A percentile compares a stretch with the other conserved stretches of the same genome.
These are phyloP conservation scores for Fusarium floridanum DNA, from an alignment of 2,329 filamentous ascomycete genomes.

Conservation along the genomic window DNA sequence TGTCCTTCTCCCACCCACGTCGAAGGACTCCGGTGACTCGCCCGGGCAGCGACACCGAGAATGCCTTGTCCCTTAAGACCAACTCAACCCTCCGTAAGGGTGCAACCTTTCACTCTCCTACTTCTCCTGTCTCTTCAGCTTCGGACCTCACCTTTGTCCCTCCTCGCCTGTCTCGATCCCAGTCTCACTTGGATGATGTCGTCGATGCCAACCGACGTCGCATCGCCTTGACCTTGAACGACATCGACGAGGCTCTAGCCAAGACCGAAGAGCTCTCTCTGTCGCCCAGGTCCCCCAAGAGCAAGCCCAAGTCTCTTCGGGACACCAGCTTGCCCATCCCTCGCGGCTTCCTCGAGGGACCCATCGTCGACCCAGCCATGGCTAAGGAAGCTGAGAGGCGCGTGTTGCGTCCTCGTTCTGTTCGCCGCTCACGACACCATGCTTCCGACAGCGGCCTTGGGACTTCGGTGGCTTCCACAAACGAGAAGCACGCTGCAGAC, in stretches of 20 bases:
- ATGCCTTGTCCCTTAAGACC: conserved; percentile 53
- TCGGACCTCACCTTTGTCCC: conserved; percentile 61
- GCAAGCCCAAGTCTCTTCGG: conserved; percentile 54
- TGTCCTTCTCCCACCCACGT: conserved; percentile 63
- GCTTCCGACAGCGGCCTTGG: conserved; percentile 90
- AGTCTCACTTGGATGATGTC: conserved; percentile 78
- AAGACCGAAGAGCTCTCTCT: conserved; percentile 57
- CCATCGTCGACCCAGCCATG: conserved; percentile 65
- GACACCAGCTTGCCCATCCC: conserved; percentile 73
- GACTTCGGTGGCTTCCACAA: conserved; percentile 78
- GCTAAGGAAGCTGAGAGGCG: conserved; percentile 60
- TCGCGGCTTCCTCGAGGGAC: conserved; percentile 68
- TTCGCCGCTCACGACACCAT: conserved; percentile 73
- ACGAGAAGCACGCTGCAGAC: conserved; percentile 61
- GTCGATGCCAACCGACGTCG: conserved; percentile 77
- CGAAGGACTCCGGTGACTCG: conserved; percentile 61
- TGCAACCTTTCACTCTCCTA: conserved; percentile 73
- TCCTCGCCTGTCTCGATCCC: conserved; percentile 73
- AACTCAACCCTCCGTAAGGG: conserved; percentile 73
- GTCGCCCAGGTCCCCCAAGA: conserved; percentile 51
- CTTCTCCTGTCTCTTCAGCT: conserved; percentile 57
- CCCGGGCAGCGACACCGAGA: conserved; percentile 49
- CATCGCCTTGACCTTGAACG: conserved; percentile 73
- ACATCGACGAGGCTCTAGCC: conserved; percentile 73
- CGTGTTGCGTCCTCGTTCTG: conserved; percentile 66